Base-by-base conservation (phyloP, 2,329 filamentous ascomycete genomes). In the Trichoderma sp. region DNA sequence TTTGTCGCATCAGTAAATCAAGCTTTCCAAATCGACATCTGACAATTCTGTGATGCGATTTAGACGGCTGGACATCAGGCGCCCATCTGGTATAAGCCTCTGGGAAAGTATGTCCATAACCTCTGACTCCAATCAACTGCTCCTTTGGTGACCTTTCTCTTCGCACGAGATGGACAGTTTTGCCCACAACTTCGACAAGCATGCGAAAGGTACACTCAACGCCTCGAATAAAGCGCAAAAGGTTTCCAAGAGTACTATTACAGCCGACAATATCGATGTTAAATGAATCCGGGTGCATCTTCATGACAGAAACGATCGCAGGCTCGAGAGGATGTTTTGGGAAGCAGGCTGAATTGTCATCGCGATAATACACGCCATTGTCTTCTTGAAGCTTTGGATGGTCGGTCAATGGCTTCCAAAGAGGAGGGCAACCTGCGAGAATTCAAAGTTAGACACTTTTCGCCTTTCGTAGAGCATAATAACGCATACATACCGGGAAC, bases 41-140 rank as follows among this genome's bases (percentile, higher is more conserved):
- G 1, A 92, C 73, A 8, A 92, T 74, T 1, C 89, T 82, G 73
- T 92, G 89, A 70, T 92, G 88, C 0, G 87, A 87, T 1, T 77
- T 78, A 0, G 89, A 91, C 0, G 82, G 81, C 56, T 81, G 82
- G 0, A 88, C 84, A 0, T 82, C 82, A 0, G 72, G 13, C 11
- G 86, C 84, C 89, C 89, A 92, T 0, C 82, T 86, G 0, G 90
- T 92, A 73, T 91, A 89, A 1, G 82, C 81, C 59, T 91, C 87
- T 0, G 87, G 88, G 71, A 93, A 92, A 0, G 86, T 83, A 72
- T 92, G 89, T 0, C 90, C 89, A 72, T 83, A 91, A 0, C 90
- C 90, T 18, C 73, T 72, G 0, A 92, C 78, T n/a, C 81, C 81
- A 0, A 78, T 72, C 5, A 92, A 87, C 0, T 81, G 74, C 71